These are phyloP conservation scores for Umbilicaria muhlenbergii DNA, from an alignment of 495 filamentous ascomycete species.

Conservation along the genomic window DNA sequence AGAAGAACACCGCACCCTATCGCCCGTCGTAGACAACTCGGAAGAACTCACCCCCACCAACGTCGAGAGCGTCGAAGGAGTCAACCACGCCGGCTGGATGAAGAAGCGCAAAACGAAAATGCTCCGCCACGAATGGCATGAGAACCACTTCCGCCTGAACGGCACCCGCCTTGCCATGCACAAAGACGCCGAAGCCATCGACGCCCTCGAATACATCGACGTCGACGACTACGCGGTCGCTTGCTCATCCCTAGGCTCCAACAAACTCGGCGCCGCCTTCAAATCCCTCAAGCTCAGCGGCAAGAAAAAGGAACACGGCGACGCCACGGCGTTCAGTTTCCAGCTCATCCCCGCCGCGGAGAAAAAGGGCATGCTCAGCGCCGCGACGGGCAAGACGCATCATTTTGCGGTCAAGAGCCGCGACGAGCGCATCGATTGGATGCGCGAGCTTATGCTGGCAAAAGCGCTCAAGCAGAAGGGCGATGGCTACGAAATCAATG, in stretches of 20 bases:
- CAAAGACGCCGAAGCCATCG: slow-evolving; percentile 39
- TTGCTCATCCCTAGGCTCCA: slow-evolving; percentile 58
- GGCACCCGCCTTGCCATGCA: slow-evolving; percentile 79
- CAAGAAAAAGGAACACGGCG: slow-evolving; percentile 25
- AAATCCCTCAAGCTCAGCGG: slow-evolving; percentile 63
- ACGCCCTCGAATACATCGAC: slow-evolving; percentile 69
- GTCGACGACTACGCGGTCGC: slow-evolving; percentile 92
- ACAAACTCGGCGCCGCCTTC: slow-evolving; percentile 75
- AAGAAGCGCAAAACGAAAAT: slow-evolving; percentile 86
- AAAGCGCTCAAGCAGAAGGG: slow-evolving; percentile 74
- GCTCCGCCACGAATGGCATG: slow-evolving; percentile 86
- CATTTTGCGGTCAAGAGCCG: slow-evolving; percentile 80
- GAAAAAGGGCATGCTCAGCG: slow-evolving; percentile 27
- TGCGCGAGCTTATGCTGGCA: slow-evolving; percentile 93
- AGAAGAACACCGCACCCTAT: slow-evolving; percentile 20
- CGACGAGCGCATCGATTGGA: slow-evolving; percentile 93
- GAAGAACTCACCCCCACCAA: slow-evolving; percentile 13
- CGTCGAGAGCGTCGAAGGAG: slow-evolving; percentile 11
- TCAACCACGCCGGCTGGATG: slow-evolving; percentile 71
- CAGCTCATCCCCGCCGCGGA: slow-evolving; percentile 74
- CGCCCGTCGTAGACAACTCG: slow-evolving; percentile 12
- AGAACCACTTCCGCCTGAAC: slow-evolving; percentile 70
- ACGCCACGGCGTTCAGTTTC: slow-evolving; percentile 65
- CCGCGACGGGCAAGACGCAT: slow-evolving; percentile 54
- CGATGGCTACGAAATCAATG: slow-evolving; percentile 60